phyloP scores from a whole-genome alignment of 129 eudicot species.

The Erigeron canadensis region DNA sequence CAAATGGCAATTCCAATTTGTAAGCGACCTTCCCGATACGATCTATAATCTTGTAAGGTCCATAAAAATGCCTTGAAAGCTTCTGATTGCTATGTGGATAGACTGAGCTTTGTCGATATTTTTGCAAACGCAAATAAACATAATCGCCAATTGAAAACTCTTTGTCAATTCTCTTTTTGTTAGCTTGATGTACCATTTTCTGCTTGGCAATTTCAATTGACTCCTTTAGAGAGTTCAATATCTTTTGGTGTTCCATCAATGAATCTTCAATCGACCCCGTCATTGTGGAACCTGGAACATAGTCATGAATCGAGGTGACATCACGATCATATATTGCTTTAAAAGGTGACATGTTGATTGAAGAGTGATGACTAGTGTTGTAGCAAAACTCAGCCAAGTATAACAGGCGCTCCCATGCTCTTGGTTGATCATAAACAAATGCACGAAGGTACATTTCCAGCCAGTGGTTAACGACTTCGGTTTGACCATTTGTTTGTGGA shows the following conservation, averaged over 20 bases:
- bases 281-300: background rate
- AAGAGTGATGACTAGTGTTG: background rate
- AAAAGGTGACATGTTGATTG: constrained; percentile 1
- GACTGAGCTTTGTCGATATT: background rate
- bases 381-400: constrained; percentile 8
- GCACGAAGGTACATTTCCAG: background rate
- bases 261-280: background rate
- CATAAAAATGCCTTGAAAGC: background rate
- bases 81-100: background rate
- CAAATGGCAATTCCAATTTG: background rate
- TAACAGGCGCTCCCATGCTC: background rate
- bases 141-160: background rate
- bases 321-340: background rate
- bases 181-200: background rate
- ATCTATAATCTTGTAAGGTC: background rate
- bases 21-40: background rate
- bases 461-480: background rate
- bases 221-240: background rate
- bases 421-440: background rate
- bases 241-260: background rate
- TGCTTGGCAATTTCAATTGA: background rate
- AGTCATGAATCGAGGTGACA: background rate
- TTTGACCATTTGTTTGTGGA: background rate
- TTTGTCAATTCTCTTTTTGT: background rate
- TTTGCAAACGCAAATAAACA: background rate